Evolutionary conservation across 2,329 filamentous ascomycete genomes (phyloP).

Genomic region (Stagonosporopsis vannaccii): DNA sequence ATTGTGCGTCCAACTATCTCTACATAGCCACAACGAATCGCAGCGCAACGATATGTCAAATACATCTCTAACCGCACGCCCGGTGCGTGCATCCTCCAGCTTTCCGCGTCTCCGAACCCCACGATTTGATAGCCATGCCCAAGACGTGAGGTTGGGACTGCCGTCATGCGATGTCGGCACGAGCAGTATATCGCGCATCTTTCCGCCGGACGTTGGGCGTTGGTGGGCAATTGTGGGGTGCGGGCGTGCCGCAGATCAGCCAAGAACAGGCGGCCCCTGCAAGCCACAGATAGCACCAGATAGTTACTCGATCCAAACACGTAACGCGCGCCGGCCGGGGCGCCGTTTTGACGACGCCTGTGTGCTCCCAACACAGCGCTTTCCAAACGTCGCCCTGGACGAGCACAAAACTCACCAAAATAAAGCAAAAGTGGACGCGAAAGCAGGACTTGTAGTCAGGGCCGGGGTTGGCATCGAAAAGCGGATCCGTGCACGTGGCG

Average conservation of each 20-base stretch:
- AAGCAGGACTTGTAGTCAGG: not conserved
- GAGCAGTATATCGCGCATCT: slow-evolving; percentile 29
- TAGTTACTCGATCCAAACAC: slow-evolving; percentile 41
- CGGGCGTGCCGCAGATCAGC: slow-evolving; percentile 32
- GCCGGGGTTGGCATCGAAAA: slow-evolving; percentile 14
- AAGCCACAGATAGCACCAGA: slow-evolving; percentile 37
- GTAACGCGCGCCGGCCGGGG: slow-evolving; percentile 40
- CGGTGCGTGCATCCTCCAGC: slow-evolving; percentile 8
- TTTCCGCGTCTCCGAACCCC: slow-evolving; percentile 30
- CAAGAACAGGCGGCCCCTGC: slow-evolving; percentile 31
- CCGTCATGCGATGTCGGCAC: slow-evolving; percentile 45
- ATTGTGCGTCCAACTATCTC: slow-evolving; percentile 1
- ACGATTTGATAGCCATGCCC: slow-evolving; percentile 23
- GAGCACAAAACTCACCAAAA: not conserved
- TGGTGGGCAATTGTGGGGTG: slow-evolving; percentile 33
- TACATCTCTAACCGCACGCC: slow-evolving; percentile 10
- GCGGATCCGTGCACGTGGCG: slow-evolving; percentile 33
- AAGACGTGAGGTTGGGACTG: slow-evolving; percentile 25
- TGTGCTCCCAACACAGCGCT: slow-evolving; percentile 9
- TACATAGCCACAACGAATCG: slow-evolving; percentile 22
- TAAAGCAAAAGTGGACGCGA: not conserved
- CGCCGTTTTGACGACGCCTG: slow-evolving; percentile 10
- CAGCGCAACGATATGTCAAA: slow-evolving; percentile 22
- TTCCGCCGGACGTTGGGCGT: slow-evolving; percentile 30
- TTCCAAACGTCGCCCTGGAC: not conserved